phyloP scores from a whole-genome alignment of 169 alveolate species.

The Plasmodium malariae region DNA sequence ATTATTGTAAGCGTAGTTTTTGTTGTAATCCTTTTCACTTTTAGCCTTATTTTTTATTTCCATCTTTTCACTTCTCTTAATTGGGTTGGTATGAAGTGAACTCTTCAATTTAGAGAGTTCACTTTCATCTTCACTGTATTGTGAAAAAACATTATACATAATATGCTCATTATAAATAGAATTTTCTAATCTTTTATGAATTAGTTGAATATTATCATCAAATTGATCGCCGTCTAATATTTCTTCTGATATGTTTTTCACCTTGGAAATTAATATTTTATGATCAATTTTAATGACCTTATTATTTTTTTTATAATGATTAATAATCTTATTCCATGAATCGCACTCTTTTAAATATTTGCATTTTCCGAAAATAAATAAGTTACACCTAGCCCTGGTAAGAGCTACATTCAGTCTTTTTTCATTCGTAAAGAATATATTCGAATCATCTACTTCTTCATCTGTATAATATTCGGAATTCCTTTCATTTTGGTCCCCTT shows the following conservation, averaged over 20 bases:
- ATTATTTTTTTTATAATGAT: conserved; percentile 46
- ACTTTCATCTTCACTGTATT: conserved; percentile 28
- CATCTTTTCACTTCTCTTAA: not conserved
- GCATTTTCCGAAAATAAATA: conserved; percentile 90
- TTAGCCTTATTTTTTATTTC: not conserved
- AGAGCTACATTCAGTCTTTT: conserved; percentile 97
- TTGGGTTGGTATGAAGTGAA: conserved; percentile 5
- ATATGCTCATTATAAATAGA: conserved; percentile 57
- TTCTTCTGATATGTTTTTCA: conserved; percentile 32
- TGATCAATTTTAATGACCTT: conserved; percentile 51
- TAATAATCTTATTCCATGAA: conserved; percentile 50
- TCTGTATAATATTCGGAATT: conserved; percentile 22
- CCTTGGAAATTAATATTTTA: conserved; percentile 15
- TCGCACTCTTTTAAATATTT: conserved; percentile 58
- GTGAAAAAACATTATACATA: conserved; percentile 49
- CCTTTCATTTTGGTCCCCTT: not conserved
- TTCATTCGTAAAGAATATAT: conserved; percentile 89
- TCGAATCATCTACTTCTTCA: conserved; percentile 38
- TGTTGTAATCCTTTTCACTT: not conserved
- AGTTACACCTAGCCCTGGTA: conserved; percentile 94
- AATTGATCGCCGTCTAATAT: conserved; percentile 12
- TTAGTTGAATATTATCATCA: conserved; percentile 37
- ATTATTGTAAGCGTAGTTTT: not conserved
- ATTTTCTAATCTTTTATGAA: conserved; percentile 67
- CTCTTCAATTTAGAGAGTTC: conserved; percentile 17